Base-by-base conservation (phyloP, 169 alveolate species). In the Babesia ovata region DNA sequence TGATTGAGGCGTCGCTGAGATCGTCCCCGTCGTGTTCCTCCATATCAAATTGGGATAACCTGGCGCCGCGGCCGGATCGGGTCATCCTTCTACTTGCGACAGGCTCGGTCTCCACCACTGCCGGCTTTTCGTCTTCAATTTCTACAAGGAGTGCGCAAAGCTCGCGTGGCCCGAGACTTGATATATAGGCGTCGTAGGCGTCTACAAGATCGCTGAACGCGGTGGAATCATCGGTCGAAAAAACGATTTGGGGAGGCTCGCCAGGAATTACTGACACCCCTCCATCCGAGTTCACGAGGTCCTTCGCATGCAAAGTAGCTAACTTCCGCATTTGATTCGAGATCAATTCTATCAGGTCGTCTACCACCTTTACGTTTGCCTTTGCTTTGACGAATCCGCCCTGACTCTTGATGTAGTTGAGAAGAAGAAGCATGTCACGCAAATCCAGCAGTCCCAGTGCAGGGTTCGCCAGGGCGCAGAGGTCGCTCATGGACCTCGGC, bases 111-210 rank as follows among this genome's bases (percentile, higher is more conserved):
- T 70, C 70, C 39, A 22, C 45, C 29, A 44, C 49, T 10, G 49
- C 24, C 14, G 45, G 50, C 29, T 11, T 36, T 7, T 62, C 33
- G 22, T 53, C 84, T 2, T 54, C 70, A 12, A 12, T n/a, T 14
- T 29, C 54, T 22, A 65, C 61, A 6, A 75, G 16, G 54, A 63
- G 42, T 13, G 70, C 74, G 28, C 22, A 46, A 22, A 54, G 17
- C 52, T 61, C 69, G 4, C 84, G 22, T 19, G 63, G 19, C 33
- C 69, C 75, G 0, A 75, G 62, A 16, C 63, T 42, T 10, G 84
- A 61, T 42, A 75, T 33, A 28, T 75, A 75, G 2, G 84, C 75
- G 46, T 75, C 84, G 49, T 75, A 75, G 8, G 84, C 75, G 62
- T 75, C 84, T 6, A 75, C 76, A 1, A 75, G 72, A 28, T 61